Evolutionary conservation across 148 eudicot species (phyloP), one percentile per base, ranked within the genome.

Genomic region (Vaccinium vitisidaea): DNA sequence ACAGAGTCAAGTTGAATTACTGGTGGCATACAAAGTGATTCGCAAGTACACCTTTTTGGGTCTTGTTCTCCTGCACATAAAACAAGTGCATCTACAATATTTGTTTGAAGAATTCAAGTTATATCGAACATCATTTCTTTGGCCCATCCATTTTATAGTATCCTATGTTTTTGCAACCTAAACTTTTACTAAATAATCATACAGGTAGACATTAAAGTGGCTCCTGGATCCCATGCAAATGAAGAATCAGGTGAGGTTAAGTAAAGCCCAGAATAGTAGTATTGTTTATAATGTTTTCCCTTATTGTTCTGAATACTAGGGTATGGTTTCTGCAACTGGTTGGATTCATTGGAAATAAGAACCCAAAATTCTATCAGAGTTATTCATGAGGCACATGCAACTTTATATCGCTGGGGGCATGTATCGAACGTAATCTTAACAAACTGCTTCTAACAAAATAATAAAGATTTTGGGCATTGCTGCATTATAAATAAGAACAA

Each of bases 201-300:
- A 59, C 91, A 95, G 98, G 93, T 95, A 30, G 98, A 95, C 85
- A 93, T 95, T 85, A 94, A 94, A 87, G 98, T 95, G 71, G 92
- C 96, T 83, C 96, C 95, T 81, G 98, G 98, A 86, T 93, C 98
- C 76, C 98, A 95, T 85, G 98, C 98, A 71, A 82, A 92, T 87
- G 98, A 95, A 93, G 96, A 85, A 82, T 88, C 98, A 92, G 98
- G 98, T 94, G 48, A 90, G 81, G 49, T 53, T 82, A 30, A 63
- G 69, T n/a, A 15, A 58, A 75, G 27, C 46, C 36, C 46, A 18
- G 27, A 13, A 48, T 30, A 25, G 50, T n/a, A 63, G 50, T n/a
- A 63, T 48, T 23, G 32, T 50, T 76, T 61, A 2, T 63, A 65
- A 15, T 11, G 18, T 19, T 2, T 50, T 70, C 65, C 48, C 30